Conservation (phyloP, 306 rosid genomes). For the Potentilla sterilis region DNA sequence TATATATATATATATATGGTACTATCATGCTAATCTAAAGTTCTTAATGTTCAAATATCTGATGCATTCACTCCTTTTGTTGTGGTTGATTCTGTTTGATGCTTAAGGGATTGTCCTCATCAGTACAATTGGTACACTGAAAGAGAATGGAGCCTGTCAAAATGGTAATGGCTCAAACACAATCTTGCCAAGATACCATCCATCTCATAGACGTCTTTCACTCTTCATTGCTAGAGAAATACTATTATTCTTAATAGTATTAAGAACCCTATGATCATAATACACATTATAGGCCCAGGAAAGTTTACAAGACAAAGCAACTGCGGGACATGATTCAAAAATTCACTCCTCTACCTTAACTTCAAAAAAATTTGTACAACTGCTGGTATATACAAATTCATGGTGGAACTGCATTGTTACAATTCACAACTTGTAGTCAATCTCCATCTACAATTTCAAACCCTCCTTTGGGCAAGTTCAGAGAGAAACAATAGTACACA, state of each 20-base stretch:
- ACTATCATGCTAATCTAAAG: slow-evolving; percentile 7
- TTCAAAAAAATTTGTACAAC: no score
- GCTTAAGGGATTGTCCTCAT: background rate
- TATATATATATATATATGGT: background rate
- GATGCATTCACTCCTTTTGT: background rate
- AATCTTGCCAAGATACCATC: background rate
- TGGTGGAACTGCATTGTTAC: no score
- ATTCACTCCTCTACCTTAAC: no score
- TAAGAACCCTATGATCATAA: background rate
- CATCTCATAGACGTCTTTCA: no score
- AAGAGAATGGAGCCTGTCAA: background rate
- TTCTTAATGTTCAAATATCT: slow-evolving; percentile 14
- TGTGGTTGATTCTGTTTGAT: background rate
- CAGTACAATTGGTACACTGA: background rate
- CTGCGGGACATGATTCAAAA: no score
- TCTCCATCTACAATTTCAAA: slow-evolving; percentile 32
- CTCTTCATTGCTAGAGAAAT: background rate
- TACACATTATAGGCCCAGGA: background rate
- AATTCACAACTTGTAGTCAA: background rate
- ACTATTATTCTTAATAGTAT: background rate
- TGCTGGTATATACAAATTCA: background rate
- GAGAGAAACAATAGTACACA: slow-evolving; percentile 42
- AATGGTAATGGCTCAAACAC: background rate
- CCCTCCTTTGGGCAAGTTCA: slow-evolving; percentile 43
- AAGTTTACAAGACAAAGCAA: background rate